Conservation (phyloP, 768 basidiomycete genomes). For the Asterophora parasitica region DNA sequence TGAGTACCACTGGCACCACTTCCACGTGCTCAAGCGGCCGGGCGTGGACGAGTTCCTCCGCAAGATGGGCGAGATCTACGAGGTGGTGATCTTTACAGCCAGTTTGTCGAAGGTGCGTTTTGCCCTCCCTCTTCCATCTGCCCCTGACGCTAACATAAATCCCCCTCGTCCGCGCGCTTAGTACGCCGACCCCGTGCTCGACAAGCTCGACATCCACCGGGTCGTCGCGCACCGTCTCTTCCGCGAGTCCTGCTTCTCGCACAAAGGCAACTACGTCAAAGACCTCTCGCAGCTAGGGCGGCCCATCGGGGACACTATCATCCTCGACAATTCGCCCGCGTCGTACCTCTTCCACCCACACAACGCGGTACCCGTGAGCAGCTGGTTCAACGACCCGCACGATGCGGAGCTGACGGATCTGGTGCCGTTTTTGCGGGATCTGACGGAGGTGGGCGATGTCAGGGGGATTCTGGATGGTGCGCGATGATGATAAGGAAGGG, state of each 20-base stretch:
- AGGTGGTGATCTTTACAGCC: slow-evolving; percentile 96
- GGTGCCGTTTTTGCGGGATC: slow-evolving; percentile 88
- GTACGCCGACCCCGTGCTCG: slow-evolving; percentile 98
- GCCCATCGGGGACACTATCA: slow-evolving; percentile 89
- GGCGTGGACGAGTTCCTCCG: slow-evolving; percentile 96
- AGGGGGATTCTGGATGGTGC: slow-evolving; percentile 85
- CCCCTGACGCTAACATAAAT: too few species aligned
- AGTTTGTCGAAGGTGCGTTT: slow-evolving; percentile 86
- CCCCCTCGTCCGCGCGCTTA: slow-evolving; percentile 23
- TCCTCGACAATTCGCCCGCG: slow-evolving; percentile 98
- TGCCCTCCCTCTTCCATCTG: too few species aligned
- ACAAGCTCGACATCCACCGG: slow-evolving; percentile 89
- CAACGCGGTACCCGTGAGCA: slow-evolving; percentile 97
- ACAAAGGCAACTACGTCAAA: slow-evolving; percentile 99
- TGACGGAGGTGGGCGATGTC: slow-evolving; percentile 81
- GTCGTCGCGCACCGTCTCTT: slow-evolving; percentile 93
- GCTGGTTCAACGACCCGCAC: slow-evolving; percentile 99
- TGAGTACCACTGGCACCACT: slow-evolving; percentile 96
- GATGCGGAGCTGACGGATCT: slow-evolving; percentile 96
- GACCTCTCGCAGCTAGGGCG: slow-evolving; percentile 96
- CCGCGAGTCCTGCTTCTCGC: slow-evolving; percentile 97
- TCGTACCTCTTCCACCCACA: slow-evolving; percentile 99
- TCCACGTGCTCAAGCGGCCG: slow-evolving; percentile 97
- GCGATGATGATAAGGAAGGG: slow-evolving; percentile 34
- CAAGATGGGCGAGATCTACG: slow-evolving; percentile 97